A percentile compares a stretch with the other conserved stretches of the same genome.
phyloP scores from a whole-genome alignment of 768 basidiomycete species.

The Trametes coccinea region DNA sequence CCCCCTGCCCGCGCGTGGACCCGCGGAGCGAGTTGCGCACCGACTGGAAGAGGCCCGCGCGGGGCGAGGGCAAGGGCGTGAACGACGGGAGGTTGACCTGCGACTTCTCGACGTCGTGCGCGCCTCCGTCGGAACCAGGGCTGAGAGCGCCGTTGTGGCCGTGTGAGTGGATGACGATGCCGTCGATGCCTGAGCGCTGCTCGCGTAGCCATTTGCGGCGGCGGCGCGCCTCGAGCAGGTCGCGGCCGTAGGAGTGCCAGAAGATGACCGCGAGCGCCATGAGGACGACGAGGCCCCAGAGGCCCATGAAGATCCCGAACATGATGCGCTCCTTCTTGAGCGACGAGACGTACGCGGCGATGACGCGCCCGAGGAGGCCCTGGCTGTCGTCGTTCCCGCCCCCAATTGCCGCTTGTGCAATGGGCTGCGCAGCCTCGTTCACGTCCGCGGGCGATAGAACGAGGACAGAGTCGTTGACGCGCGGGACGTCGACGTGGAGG shows the following conservation, averaged over 20 bases:
- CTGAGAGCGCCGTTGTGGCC: conserved; percentile 13
- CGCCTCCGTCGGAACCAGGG: conserved; percentile 23
- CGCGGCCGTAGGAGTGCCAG: conserved; percentile 67
- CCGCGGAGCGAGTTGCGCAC: conserved; percentile 36
- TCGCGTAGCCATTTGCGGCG: conserved; percentile 52
- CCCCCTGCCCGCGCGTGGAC: too few species aligned
- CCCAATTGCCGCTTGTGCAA: conserved; percentile 80
- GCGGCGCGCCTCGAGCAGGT: conserved; percentile 46
- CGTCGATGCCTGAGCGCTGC: conserved; percentile 51
- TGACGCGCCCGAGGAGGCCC: conserved; percentile 71
- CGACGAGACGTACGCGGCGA: conserved; percentile 68
- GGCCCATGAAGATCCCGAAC: conserved; percentile 77
- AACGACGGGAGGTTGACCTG: conserved; percentile 39
- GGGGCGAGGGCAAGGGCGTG: conserved; percentile 45
- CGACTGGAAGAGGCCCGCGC: conserved; percentile 32
- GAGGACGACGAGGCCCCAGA: conserved; percentile 84
- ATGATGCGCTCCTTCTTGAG: conserved; percentile 82
- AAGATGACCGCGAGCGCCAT: conserved; percentile 72
- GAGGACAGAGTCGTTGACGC: conserved; percentile 72
- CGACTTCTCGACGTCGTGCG: conserved; percentile 21
- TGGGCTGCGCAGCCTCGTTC: conserved; percentile 75
- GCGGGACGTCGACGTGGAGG: conserved; percentile 77
- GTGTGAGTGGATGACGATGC: conserved; percentile 31
- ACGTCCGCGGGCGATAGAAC: conserved; percentile 72
- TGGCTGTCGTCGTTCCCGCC: conserved; percentile 49